Percentiles rank a stretch among this genome's conserved stretches.
phyloP scores from a whole-genome alignment of 2,329 filamentous ascomycete genomes.

The Lecanicillium sp. region DNA sequence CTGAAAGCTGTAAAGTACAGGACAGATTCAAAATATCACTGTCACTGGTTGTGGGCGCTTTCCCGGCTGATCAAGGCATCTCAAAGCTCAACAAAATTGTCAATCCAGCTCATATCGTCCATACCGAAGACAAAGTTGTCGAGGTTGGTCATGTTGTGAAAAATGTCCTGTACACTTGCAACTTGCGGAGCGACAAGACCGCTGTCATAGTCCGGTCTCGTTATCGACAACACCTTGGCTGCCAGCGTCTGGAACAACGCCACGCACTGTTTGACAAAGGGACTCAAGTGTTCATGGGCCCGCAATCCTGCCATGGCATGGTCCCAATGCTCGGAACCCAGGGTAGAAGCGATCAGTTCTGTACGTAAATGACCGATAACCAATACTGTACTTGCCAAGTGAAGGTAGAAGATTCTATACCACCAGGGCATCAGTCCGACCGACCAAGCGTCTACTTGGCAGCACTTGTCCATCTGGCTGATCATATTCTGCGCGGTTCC shows the following conservation, averaged over 20 bases:
- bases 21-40: background rate
- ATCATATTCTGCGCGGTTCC: background rate
- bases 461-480: constrained; percentile 1
- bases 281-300: background rate
- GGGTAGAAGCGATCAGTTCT: background rate
- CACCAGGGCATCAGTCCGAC: constrained; percentile 1
- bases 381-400: constrained; percentile 1
- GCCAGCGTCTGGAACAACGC: background rate
- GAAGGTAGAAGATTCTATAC: background rate
- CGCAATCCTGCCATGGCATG: background rate
- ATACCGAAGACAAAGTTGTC: background rate
- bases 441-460: background rate
- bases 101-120: constrained; percentile 2
- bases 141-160: background rate
- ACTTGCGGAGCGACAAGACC: background rate
- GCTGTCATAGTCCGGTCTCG: background rate
- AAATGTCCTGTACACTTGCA: background rate
- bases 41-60: background rate
- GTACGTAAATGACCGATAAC: background rate
- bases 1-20: no score
- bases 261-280: background rate
- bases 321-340: background rate
- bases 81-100: background rate
- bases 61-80: background rate
- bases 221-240: background rate